Base-by-base conservation (phyloP, 352 stramenopile species). In the Pythium coloratum region DNA sequence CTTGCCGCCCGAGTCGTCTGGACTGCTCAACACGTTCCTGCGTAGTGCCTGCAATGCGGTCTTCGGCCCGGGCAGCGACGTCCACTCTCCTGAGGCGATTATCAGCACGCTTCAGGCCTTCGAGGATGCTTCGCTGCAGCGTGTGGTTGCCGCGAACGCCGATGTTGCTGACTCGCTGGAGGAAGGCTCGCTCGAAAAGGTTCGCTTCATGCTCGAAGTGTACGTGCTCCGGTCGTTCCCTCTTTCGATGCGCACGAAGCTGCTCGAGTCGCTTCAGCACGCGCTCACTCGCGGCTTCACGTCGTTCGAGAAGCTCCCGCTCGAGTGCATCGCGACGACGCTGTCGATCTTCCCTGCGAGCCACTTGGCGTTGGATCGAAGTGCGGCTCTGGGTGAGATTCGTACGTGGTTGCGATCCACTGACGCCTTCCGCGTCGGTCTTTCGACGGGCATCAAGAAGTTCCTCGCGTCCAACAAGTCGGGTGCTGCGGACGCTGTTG, bases 161-260 rank as follows among this genome's bases (percentile, higher is more conserved):
- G 6, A 30, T 14, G 26, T 46, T 12, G 36, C 62, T 20, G 59
- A 76, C 30, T 30, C 30, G 14, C 55, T 90, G 24, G 77, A 73
- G 50, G 64, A 67, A 8, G 38, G 38, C 2, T 80, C 80, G 9
- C 65, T 91, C 3, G 74, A 90, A 10, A 73, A 62, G 12, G 64
- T 92, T 10, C 84, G 85, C 2, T 88, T 90, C 71, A 76, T 92
- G 34, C 72, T 94, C 44, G 81, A 92, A 34, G 76, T 91, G 2
- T 82, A 92, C 64, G 82, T 90, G 6, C 76, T 93, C 71, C 82
- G 78, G 6, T 94, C 87, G 30, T 94, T 92, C 59, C 80, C 85
- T 16, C 76, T 90, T 50, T 76, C 76, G 12, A 90, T 90, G 53
- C 77, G 81, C 44, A 72, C 64, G 26, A 80, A 81, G 34, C 79